Conservation (phyloP, 768 basidiomycete genomes). For the Tricholoma sp. region DNA sequence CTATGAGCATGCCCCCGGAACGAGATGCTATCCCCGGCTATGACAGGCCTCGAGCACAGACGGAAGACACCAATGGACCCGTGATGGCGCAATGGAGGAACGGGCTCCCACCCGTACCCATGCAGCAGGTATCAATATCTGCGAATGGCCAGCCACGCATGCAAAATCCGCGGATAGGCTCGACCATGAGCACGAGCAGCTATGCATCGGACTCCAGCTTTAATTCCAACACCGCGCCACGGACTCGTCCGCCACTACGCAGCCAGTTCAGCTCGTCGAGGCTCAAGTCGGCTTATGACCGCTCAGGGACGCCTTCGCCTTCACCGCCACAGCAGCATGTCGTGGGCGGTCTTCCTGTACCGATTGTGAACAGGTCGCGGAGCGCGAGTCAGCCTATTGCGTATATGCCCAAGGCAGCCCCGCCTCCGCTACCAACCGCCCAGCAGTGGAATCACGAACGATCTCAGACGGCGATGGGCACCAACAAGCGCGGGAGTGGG, state of each 20-base stretch:
- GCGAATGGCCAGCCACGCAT: conserved; percentile 31
- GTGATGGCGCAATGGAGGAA: conserved; percentile 63
- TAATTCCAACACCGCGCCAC: conserved; percentile 23
- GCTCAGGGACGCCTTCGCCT: conserved; percentile 26
- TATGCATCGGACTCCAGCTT: conserved; percentile 44
- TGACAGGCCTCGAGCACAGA: conserved; percentile 60
- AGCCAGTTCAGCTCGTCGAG: conserved; percentile 70
- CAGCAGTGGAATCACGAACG: conserved; percentile 41
- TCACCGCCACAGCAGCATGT: conserved; percentile 19
- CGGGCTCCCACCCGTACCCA: conserved; percentile 37
- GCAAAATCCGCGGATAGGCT: conserved; percentile 42
- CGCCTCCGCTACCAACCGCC: conserved; percentile 44
- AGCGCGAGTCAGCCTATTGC: conserved; percentile 78
- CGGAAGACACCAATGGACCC: conserved; percentile 62
- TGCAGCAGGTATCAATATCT: conserved; percentile 19
- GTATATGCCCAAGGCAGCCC: conserved; percentile 55
- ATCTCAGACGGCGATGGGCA: conserved; percentile 33
- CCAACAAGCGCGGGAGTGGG: conserved; percentile 74
- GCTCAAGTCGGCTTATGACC: conserved; percentile 50
- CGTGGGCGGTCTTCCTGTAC: conserved; percentile 20
- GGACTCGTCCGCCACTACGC: conserved; percentile 45
- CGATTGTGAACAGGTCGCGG: conserved; percentile 52
- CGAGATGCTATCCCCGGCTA: conserved; percentile 43
- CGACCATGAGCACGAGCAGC: conserved; percentile 37
- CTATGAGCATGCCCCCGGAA: conserved; percentile 56